These are phyloP conservation scores for Coix lacrymajobi DNA, from an alignment of 176 grass and related monocot species.

Conservation along the genomic window DNA sequence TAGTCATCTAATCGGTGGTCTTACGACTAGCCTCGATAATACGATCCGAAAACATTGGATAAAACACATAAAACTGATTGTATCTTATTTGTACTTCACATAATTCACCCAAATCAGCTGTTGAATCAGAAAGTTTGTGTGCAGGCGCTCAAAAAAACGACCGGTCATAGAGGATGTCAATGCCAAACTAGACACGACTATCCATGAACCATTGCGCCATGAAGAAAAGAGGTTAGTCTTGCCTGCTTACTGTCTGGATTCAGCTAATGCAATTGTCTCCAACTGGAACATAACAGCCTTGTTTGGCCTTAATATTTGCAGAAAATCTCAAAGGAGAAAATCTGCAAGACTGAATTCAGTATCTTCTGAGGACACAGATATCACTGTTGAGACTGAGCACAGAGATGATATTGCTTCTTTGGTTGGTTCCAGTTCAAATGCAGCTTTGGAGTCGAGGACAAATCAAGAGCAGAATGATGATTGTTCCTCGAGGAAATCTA, in stretches of 20 bases:
- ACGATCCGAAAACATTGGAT: too few relatives aligned
- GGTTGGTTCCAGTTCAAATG: background rate
- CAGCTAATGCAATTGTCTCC: background rate
- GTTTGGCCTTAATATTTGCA: background rate
- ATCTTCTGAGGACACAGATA: background rate
- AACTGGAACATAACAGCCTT: background rate
- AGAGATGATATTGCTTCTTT: slow-evolving; percentile 21
- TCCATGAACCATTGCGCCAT: background rate
- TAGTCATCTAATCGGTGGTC: too few relatives aligned
- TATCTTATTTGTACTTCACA: background rate
- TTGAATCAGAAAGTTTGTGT: slow-evolving; percentile 27
- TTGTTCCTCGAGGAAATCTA: background rate
- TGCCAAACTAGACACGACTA: background rate
- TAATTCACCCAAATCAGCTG: slow-evolving; percentile 1
- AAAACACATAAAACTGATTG: background rate
- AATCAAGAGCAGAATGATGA: background rate
- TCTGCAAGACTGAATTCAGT: slow-evolving; percentile 13
- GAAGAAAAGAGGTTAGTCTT: slow-evolving; percentile 32
- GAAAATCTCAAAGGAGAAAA: slow-evolving; percentile 22
- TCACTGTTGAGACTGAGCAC: background rate
- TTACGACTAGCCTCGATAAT: too few relatives aligned
- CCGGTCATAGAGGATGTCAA: background rate
- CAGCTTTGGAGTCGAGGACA: background rate
- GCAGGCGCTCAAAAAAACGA: background rate
- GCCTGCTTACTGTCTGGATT: background rate